A percentile compares a stretch with the other conserved stretches of the same genome.
These are phyloP conservation scores for Coemansia sp. DNA, from an alignment of 192 early-diverging fungal species.

Conservation along the genomic window DNA sequence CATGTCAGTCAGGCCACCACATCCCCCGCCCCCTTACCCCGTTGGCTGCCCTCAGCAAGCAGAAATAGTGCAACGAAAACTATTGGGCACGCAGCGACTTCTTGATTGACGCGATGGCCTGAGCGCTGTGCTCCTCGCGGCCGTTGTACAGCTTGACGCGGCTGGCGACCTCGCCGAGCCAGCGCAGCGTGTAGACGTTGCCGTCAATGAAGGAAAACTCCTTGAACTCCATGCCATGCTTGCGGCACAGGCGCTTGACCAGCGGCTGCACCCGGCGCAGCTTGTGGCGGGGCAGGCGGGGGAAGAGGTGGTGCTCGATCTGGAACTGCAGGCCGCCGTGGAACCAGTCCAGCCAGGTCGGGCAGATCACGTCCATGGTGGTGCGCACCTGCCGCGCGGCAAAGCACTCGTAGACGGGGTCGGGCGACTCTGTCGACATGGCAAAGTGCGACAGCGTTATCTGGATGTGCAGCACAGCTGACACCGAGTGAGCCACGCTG, in stretches of 20 bases:
- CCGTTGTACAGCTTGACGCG: constrained; percentile 46
- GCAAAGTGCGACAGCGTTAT: constrained; percentile 96
- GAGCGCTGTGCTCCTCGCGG: constrained; percentile 26
- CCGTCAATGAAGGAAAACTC: constrained; percentile 79
- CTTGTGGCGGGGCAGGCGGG: constrained; percentile 89
- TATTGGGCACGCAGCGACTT: not conserved
- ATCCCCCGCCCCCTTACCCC: not conserved
- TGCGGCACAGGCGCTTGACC: constrained; percentile 71
- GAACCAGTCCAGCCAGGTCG: constrained; percentile 93
- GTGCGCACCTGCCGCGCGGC: constrained; percentile 85
- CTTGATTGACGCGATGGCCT: constrained; percentile 5
- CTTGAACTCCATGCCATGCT: constrained; percentile 76
- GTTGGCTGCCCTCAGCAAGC: not conserved
- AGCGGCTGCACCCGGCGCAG: constrained; percentile 67
- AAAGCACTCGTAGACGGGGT: constrained; percentile 71
- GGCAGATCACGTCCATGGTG: constrained; percentile 95
- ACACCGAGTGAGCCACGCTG: constrained; percentile 75
- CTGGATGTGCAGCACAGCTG: constrained; percentile 88
- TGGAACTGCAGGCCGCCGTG: constrained; percentile 97
- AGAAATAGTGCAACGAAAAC: not conserved
- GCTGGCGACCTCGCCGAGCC: constrained; percentile 71
- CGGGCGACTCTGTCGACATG: constrained; percentile 79
- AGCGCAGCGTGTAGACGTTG: constrained; percentile 72
- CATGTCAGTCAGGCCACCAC: not conserved
- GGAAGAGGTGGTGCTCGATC: constrained; percentile 94